Evolutionary conservation across 176 grass and related monocot genomes (phyloP), one percentile per base, ranked within the genome.

Genomic region (Themeda triandra): DNA sequence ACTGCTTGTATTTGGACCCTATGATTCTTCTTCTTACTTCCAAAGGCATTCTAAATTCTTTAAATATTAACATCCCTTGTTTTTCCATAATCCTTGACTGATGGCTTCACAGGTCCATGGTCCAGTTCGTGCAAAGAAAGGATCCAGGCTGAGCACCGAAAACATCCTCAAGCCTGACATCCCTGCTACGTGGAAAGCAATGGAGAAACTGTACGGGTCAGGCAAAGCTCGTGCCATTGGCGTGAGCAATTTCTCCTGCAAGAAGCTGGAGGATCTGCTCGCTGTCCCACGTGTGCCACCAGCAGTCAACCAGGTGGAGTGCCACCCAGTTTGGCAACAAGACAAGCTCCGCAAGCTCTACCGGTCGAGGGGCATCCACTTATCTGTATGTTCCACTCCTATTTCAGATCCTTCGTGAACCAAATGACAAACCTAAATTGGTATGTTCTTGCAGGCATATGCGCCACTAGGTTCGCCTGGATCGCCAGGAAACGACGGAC

Each of bases 221-320:
- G 86, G 82, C 39, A 92, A 79, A 82, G 82, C 72, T 65, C 77
- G 66, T 1, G 56, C 82, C 37, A 92, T 92, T 3, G 86, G 86
- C 11, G 82, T 88, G 1, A 88, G 82, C 56, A 92, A 92, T 68
- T 92, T 92, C 8, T 88, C 76, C 1, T 33, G 48, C 72, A 88
- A 79, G 86, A 92, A 88, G 21, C 73, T 92, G 25, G 81, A 80
- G 48, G 86, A 86, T 2, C 17, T 82, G 71, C 63, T 92, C 5
- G 35, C 37, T 4, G n/a, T 85, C 6, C 78, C 85, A 1, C 36
- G 65, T 5, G 78, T 89, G 15, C 78, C 86, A n/a, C 83, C 86
- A 10, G 86, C 83, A 10, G 86, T 79, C 35, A 63, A 82, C 77
- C 86, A 92, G 77, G 82, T 92, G 18, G 90, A 92, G 77, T 92